Percentiles rank a stretch among this genome's conserved stretches.
These are phyloP conservation scores for Streptanthus diversifolius DNA, from an alignment of 345 rosid genomes.

Conservation along the genomic window DNA sequence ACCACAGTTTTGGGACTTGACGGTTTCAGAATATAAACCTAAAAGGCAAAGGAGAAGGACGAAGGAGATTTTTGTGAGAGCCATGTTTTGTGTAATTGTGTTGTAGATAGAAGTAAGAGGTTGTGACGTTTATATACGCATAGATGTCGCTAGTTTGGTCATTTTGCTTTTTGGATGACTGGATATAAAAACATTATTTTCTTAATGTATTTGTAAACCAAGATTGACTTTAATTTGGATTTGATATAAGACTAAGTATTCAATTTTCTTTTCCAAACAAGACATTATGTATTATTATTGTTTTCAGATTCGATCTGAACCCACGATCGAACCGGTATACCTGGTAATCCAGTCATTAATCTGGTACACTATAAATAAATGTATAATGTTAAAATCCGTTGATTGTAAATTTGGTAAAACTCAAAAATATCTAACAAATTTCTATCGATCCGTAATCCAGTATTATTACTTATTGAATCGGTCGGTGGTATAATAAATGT, in stretches of 20 bases:
- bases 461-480: too few species aligned
- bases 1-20: slow-evolving; percentile 50
- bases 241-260: neutral
- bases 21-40: slow-evolving; percentile 19
- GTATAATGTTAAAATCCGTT: too few species aligned
- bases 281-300: neutral
- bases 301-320: neutral
- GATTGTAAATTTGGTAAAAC: too few species aligned
- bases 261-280: too few species aligned
- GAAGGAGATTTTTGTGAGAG: slow-evolving; percentile 7
- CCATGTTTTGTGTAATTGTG: slow-evolving; percentile 9
- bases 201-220: neutral
- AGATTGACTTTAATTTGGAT: slow-evolving; percentile 10
- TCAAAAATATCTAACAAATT: too few species aligned
- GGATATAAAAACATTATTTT: neutral
- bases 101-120: neutral
- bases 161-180: neutral
- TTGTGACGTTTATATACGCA: slow-evolving; percentile 8
- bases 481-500: too few species aligned
- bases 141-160: slow-evolving; percentile 23
- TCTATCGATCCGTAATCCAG: too few species aligned
- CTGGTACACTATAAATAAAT: too few species aligned
- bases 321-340: too few species aligned
- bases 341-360: too few species aligned
- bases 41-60: slow-evolving; percentile 18